A percentile compares a stretch with the other conserved stretches of the same genome.
phyloP scores from a whole-genome alignment of 2,329 filamentous ascomycete genomes.

The Penicillium sp. region DNA sequence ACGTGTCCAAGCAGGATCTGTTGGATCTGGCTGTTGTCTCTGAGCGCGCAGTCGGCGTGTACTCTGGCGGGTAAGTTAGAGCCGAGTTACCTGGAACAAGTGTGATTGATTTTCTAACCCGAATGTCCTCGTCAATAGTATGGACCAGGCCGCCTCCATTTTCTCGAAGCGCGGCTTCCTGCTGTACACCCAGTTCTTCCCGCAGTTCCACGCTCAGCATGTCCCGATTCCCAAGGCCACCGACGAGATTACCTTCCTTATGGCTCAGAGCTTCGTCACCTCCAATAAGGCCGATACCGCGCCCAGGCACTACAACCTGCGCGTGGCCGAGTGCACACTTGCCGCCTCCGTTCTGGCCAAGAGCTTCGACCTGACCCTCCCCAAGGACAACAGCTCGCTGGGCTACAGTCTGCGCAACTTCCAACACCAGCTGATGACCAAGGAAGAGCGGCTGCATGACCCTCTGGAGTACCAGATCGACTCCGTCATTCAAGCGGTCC shows the following conservation, averaged over 20 bases:
- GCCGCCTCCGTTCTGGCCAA: conserved; percentile 69
- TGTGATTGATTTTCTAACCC: not conserved
- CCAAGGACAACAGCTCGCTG: conserved; percentile 76
- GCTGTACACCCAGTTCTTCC: conserved; percentile 86
- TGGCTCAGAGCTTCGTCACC: conserved; percentile 90
- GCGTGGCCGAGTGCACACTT: conserved; percentile 91
- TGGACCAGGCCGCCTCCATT: conserved; percentile 97
- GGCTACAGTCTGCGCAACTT: conserved; percentile 82
- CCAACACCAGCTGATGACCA: conserved; percentile 74
- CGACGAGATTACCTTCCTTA: conserved; percentile 84
- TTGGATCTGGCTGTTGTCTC: conserved; percentile 93
- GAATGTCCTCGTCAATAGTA: conserved; percentile 53
- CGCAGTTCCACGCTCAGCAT: conserved; percentile 70
- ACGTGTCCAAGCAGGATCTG: conserved; percentile 85
- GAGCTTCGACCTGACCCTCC: conserved; percentile 62
- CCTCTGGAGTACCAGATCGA: conserved; percentile 66
- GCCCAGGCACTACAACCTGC: conserved; percentile 92
- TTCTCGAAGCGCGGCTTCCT: conserved; percentile 84
- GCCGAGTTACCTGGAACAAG: not conserved
- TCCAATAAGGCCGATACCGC: conserved; percentile 94
- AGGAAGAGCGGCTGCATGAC: conserved; percentile 47
- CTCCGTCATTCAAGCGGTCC: conserved; percentile 67
- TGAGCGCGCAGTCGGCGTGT: conserved; percentile 90
- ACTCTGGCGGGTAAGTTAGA: conserved; percentile 76
- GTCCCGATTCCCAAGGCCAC: conserved; percentile 78